These are phyloP conservation scores for Climacium dendroides DNA, from an alignment of 225 moss, liverwort and hornwort species.

Conservation along the genomic window DNA sequence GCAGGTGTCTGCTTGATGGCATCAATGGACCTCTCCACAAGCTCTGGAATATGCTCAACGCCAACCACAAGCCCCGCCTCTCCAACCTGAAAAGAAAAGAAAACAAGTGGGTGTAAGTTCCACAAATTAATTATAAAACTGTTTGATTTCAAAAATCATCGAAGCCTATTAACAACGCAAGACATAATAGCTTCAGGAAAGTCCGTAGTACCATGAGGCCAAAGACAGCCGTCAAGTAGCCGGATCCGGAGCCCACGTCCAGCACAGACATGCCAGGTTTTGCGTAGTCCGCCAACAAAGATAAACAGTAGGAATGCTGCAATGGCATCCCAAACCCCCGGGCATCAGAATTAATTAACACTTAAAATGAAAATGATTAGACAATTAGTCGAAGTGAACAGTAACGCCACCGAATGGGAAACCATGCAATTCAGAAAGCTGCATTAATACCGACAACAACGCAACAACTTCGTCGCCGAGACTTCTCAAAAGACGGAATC, in stretches of 20 bases:
- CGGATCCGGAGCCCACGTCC: constrained; percentile 88
- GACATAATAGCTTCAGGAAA: not conserved
- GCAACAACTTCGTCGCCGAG: not conserved
- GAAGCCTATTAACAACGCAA: not conserved
- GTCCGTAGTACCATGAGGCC: constrained; percentile 56
- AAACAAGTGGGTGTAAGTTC: not conserved
- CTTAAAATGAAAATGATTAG: not conserved
- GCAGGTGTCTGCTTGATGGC: constrained; percentile 73
- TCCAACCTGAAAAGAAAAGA: constrained; percentile 29
- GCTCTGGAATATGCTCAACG: constrained; percentile 80
- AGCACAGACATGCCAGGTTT: constrained; percentile 86
- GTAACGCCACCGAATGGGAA: not conserved
- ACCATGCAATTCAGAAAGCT: not conserved
- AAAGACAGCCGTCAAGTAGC: constrained; percentile 88
- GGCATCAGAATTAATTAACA: not conserved
- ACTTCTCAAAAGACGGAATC: no score
- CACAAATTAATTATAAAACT: not conserved
- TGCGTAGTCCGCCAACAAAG: constrained; percentile 58
- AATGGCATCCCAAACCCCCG: not conserved
- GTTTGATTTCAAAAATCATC: not conserved
- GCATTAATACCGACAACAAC: not conserved
- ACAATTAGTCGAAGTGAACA: not conserved
- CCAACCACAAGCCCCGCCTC: constrained; percentile 66
- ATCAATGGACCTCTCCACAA: constrained; percentile 70
- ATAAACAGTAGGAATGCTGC: constrained; percentile 86